phyloP scores from a whole-genome alignment of 257 asterid genomes.

The Gentiana macrophylla region DNA sequence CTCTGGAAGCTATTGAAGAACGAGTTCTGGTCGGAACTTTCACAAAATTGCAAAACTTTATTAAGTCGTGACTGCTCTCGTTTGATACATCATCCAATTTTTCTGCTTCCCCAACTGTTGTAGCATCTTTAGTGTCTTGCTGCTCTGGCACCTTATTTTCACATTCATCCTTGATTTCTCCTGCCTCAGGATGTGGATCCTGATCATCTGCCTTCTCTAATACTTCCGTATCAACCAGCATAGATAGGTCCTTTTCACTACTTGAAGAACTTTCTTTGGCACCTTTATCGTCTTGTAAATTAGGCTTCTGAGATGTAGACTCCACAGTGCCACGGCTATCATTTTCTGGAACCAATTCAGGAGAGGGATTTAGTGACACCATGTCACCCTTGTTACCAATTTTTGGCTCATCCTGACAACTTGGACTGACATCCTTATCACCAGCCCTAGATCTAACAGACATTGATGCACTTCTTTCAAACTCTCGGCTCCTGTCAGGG shows the following conservation, averaged over 20 bases:
- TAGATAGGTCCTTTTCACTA: conserved; percentile 18
- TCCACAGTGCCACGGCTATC: conserved; percentile 12
- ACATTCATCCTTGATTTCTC: conserved; percentile 19
- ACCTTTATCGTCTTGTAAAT: conserved; percentile 28
- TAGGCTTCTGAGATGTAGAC: conserved; percentile 27
- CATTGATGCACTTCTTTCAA: conserved; percentile 49
- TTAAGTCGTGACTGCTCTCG: conserved; percentile 34
- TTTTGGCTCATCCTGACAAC: conserved; percentile 32
- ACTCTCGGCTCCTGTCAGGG: conserved; percentile 41
- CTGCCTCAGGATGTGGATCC: conserved; percentile 23
- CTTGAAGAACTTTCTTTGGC: conserved; percentile 20
- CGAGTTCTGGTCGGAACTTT: conserved; percentile 67
- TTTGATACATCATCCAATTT: conserved; percentile 24
- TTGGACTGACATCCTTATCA: conserved; percentile 26
- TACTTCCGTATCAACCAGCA: conserved; percentile 30
- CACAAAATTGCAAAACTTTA: conserved; percentile 45
- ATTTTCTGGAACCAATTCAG: conserved; percentile 22
- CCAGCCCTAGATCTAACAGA: conserved; percentile 38
- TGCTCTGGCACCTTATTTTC: conserved; percentile 22
- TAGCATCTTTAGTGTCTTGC: conserved; percentile 23
- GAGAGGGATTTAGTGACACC: conserved; percentile 27
- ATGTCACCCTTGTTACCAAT: conserved; percentile 26
- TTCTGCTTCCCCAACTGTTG: conserved; percentile 11
- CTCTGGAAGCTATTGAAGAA: conserved; percentile 43
- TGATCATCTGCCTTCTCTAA: conserved; percentile 25